Evolutionary conservation across 305 asterid genomes (phyloP).

Genomic region (Fraxinus paxiana): DNA sequence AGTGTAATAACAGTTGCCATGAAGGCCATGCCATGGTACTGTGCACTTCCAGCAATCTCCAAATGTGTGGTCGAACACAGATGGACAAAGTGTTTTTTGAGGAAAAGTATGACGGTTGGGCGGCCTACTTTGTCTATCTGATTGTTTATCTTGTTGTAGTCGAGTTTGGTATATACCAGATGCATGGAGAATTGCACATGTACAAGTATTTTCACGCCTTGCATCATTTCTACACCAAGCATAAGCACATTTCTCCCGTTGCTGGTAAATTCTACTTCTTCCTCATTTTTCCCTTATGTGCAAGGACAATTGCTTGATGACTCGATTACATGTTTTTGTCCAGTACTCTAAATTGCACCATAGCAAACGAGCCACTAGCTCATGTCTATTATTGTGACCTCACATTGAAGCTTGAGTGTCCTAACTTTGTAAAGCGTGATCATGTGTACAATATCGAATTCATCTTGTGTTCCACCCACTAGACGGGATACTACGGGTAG

Average conservation of each 20-base stretch:
- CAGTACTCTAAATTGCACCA: not conserved
- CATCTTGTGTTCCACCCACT: constrained; percentile 50
- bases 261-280: constrained; percentile 56
- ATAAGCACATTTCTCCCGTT: constrained; percentile 81
- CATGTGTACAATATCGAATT: not conserved
- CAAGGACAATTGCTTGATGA: not conserved
- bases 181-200: constrained; percentile 84
- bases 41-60: constrained; percentile 69
- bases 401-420: not conserved
- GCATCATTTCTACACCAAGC: constrained; percentile 92
- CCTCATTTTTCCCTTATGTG: not conserved
- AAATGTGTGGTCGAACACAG: constrained; percentile 88
- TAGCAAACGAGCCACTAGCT: not conserved
- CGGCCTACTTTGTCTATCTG: constrained; percentile 40
- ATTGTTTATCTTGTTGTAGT: constrained; percentile 58
- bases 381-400: not conserved
- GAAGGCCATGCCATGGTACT: constrained; percentile 94
- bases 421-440: not conserved
- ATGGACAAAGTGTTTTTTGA: constrained; percentile 70
- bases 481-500: constrained; percentile 84
- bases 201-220: constrained; percentile 84
- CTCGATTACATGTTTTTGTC: not conserved
- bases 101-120: constrained; percentile 68
- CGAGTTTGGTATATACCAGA: constrained; percentile 87
- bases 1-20: constrained; percentile 48